Conservation (phyloP, 192 early-diverging fungal species). For the Umbelopsis ramanniana region DNA sequence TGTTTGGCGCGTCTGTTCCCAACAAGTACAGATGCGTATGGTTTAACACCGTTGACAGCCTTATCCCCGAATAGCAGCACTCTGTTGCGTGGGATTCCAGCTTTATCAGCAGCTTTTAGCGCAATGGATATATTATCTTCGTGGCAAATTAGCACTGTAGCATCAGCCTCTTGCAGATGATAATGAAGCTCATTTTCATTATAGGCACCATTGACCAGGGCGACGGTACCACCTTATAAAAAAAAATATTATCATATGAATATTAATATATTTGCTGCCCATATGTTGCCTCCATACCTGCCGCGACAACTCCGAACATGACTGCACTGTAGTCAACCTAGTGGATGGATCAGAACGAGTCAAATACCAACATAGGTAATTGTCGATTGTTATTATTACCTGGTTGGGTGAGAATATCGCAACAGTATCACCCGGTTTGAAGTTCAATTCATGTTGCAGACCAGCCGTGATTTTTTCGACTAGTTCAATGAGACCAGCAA, state of each 20-base stretch:
- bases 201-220: slow-evolving; percentile 79
- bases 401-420: slow-evolving; percentile 37
- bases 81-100: slow-evolving; percentile 36
- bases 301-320: slow-evolving; percentile 25
- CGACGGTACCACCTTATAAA: slow-evolving; percentile 61
- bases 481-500: slow-evolving; percentile 38
- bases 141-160: slow-evolving; percentile 63
- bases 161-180: slow-evolving; percentile 71
- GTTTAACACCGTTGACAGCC: slow-evolving; percentile 35
- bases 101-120: slow-evolving; percentile 25
- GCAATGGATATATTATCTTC: slow-evolving; percentile 13
- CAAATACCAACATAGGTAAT: too few species aligned
- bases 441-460: slow-evolving; percentile 33
- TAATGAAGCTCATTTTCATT: slow-evolving; percentile 70
- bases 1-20: slow-evolving; percentile 24
- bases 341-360: not conserved
- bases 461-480: slow-evolving; percentile 2
- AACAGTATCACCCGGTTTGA: slow-evolving; percentile 34
- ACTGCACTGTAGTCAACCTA: slow-evolving; percentile 24
- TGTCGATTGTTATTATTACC: too few species aligned
- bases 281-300: slow-evolving; percentile 28
- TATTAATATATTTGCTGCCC: not conserved
- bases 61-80: slow-evolving; percentile 55
- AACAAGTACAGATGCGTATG: slow-evolving; percentile 38
- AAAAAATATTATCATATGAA: slow-evolving; percentile 22